Evolutionary conservation across 2,329 filamentous ascomycete genomes (phyloP).

Genomic region (Monosporascus ibericus): DNA sequence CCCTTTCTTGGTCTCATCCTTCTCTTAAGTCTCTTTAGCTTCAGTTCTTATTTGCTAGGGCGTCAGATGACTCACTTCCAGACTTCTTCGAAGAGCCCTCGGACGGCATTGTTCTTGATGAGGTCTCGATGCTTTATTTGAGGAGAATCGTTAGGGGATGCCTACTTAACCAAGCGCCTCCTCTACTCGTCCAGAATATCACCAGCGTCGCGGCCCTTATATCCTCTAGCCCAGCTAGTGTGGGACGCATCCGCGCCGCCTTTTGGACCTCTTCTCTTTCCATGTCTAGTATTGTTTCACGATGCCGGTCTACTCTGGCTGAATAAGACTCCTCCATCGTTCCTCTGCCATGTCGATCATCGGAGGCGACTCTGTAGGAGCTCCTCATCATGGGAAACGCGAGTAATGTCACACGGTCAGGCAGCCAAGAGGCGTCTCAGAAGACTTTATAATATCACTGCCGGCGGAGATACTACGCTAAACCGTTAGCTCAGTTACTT

Average conservation of each 20-base stretch:
- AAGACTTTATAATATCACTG: constrained; percentile 1
- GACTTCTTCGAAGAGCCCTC: constrained; percentile 5
- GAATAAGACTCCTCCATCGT: not conserved
- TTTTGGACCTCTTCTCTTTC: constrained; percentile 1
- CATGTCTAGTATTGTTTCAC: constrained; percentile 3
- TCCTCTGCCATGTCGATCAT: not conserved
- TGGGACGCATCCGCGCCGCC: not conserved
- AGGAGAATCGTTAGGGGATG: not conserved
- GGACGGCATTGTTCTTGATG: constrained; percentile 6
- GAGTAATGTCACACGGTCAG: not conserved
- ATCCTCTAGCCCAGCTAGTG: constrained; percentile 4
- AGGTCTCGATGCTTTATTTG: not conserved
- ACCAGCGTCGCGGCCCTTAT: constrained; percentile 1
- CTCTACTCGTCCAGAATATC: not conserved
- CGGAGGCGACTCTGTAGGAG: not conserved
- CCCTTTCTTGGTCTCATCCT: not conserved
- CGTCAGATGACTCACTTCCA: constrained; percentile 5
- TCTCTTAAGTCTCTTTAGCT: not conserved
- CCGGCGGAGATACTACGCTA: constrained; percentile 5
- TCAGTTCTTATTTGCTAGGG: not conserved
- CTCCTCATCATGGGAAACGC: not conserved
- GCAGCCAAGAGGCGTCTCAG: constrained; percentile 3
- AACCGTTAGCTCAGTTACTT: constrained; percentile 7
- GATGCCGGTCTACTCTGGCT: not conserved
- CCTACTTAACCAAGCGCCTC: not conserved